Conservation (phyloP, 129 eudicot species). For the Artemisia tridentata region DNA sequence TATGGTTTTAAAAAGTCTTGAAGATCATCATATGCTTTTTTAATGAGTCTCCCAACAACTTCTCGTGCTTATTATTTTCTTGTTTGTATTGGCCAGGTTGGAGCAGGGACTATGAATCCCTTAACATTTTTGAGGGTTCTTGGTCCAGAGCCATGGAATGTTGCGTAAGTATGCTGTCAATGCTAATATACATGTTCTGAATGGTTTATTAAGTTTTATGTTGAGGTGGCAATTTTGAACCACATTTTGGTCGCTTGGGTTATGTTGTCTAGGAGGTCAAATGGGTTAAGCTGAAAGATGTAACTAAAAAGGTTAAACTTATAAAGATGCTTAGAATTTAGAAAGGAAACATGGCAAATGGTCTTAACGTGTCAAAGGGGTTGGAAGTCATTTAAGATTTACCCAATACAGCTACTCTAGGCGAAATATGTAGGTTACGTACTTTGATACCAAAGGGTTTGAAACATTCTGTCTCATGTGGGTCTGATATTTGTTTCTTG, state of each 20-base stretch:
- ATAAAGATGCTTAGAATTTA: too few species aligned
- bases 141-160: conserved; percentile 99
- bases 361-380: background rate
- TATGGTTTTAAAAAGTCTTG: background rate
- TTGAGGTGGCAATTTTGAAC: too few species aligned
- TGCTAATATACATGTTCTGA: background rate
- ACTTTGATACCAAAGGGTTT: too few species aligned
- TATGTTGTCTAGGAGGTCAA: background rate
- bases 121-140: conserved; percentile 90
- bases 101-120: conserved; percentile 99
- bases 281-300: background rate
- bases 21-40: background rate
- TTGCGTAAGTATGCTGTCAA: conserved; percentile 78
- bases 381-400: background rate
- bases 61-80: conserved; percentile 21
- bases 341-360: background rate
- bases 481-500: background rate
- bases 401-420: background rate
- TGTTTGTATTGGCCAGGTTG: conserved; percentile 64
- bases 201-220: conserved; percentile 6
- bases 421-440: too few species aligned
- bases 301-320: background rate
- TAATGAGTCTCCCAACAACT: background rate
- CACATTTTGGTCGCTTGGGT: background rate
- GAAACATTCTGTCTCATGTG: too few species aligned